These are phyloP conservation scores for Auricularia heimuer DNA, from an alignment of 768 basidiomycete species.

Conservation along the genomic window DNA sequence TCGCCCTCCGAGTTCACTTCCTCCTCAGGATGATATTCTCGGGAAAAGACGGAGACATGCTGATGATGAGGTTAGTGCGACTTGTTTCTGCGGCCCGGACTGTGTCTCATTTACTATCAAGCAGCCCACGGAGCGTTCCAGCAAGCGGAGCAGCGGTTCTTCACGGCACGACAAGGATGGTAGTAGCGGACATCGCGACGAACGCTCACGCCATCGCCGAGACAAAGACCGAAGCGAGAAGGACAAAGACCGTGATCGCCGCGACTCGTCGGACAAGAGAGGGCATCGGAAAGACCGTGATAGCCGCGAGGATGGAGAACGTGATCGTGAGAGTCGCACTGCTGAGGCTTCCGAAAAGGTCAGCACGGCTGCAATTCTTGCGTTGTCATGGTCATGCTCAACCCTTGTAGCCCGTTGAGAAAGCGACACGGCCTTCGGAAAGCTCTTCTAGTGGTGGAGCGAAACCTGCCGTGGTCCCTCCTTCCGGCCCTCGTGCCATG, in stretches of 20 bases:
- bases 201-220: slow-evolving; percentile 50
- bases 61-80: slow-evolving; percentile 61
- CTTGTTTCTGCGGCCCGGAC: not conserved
- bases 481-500: slow-evolving; percentile 25
- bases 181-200: slow-evolving; percentile 49
- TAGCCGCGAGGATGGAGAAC: slow-evolving; percentile 37
- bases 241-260: slow-evolving; percentile 53
- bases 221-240: slow-evolving; percentile 61
- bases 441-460: not conserved
- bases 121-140: slow-evolving; percentile 40
- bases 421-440: not conserved
- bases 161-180: slow-evolving; percentile 51
- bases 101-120: not conserved
- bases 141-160: slow-evolving; percentile 47
- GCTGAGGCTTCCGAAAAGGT: slow-evolving; percentile 50
- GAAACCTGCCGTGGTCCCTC: slow-evolving; percentile 21
- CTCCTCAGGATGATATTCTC: slow-evolving; percentile 50
- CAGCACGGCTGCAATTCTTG: slow-evolving; percentile 10
- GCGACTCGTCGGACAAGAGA: slow-evolving; percentile 14
- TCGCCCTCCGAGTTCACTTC: slow-evolving; percentile 45
- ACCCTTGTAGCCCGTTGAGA: not conserved
- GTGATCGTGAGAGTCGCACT: slow-evolving; percentile 18
- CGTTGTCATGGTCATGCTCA: not conserved
- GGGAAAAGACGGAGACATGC: slow-evolving; percentile 60
- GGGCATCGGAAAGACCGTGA: slow-evolving; percentile 47